phyloP scores from a whole-genome alignment of 2,329 filamentous ascomycete genomes.

The Graphium sp. region DNA sequence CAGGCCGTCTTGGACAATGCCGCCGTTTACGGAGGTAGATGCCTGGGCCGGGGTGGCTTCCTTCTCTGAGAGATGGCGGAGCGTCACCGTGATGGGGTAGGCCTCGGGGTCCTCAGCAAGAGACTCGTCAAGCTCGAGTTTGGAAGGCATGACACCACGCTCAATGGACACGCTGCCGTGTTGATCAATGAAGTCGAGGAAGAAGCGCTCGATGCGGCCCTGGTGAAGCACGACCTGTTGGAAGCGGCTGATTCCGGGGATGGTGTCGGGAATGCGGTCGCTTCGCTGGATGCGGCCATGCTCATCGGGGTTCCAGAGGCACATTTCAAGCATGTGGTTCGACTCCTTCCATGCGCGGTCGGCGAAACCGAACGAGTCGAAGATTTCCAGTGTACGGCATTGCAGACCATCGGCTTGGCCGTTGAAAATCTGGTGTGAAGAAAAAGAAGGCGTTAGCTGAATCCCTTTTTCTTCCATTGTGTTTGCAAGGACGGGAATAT shows the following conservation, averaged over 20 bases:
- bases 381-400: slow-evolving; percentile 53
- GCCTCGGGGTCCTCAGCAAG: slow-evolving; percentile 27
- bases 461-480: background rate
- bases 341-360: slow-evolving; percentile 48
- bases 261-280: slow-evolving; percentile 45
- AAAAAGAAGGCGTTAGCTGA: background rate
- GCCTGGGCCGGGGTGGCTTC: slow-evolving; percentile 31
- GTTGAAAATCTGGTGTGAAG: slow-evolving; percentile 16
- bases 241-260: slow-evolving; percentile 42
- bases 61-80: slow-evolving; percentile 39
- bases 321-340: slow-evolving; percentile 17
- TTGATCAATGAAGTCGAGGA: slow-evolving; percentile 36
- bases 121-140: slow-evolving; percentile 33
- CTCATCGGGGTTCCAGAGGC: slow-evolving; percentile 43
- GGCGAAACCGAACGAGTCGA: slow-evolving; percentile 53
- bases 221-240: slow-evolving; percentile 54
- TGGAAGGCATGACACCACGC: slow-evolving; percentile 39
- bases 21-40: slow-evolving; percentile 4
- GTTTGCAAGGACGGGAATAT: background rate
- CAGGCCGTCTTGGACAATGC: slow-evolving; percentile 25
- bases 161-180: slow-evolving; percentile 26
- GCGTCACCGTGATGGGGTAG: slow-evolving; percentile 43
- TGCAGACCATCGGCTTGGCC: slow-evolving; percentile 33
- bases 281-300: slow-evolving; percentile 38
- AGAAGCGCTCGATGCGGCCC: slow-evolving; percentile 51